These are phyloP conservation scores for Alternaria rosae DNA, from an alignment of 2,329 filamentous ascomycete species.

Conservation along the genomic window DNA sequence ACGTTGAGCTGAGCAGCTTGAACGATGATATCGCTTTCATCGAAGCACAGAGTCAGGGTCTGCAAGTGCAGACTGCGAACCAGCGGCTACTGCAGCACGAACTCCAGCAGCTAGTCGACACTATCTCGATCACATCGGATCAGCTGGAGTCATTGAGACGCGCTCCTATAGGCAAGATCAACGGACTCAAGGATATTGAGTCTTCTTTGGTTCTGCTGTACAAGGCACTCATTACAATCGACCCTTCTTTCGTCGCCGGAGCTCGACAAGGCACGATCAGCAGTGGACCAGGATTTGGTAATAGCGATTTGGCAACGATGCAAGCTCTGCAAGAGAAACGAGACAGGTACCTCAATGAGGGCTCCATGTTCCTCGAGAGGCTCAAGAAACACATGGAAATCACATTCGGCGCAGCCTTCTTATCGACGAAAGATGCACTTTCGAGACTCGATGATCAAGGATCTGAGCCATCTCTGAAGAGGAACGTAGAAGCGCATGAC, in stretches of 20 bases:
- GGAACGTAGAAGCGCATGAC: slow-evolving; percentile 74
- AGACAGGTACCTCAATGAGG: slow-evolving; percentile 83
- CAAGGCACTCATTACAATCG: slow-evolving; percentile 92
- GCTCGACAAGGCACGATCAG: slow-evolving; percentile 51
- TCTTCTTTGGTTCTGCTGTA: slow-evolving; percentile 79
- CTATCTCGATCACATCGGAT: slow-evolving; percentile 81
- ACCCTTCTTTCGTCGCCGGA: slow-evolving; percentile 73
- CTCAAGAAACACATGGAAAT: slow-evolving; percentile 82
- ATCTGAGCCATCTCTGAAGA: slow-evolving; percentile 62
- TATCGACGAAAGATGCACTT: slow-evolving; percentile 71
- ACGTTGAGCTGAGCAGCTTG: slow-evolving; percentile 84
- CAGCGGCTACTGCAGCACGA: slow-evolving; percentile 93
- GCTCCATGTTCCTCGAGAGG: slow-evolving; percentile 76
- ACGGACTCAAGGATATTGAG: slow-evolving; percentile 81
- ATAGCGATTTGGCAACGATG: slow-evolving; percentile 83
- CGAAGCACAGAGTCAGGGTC: slow-evolving; percentile 93
- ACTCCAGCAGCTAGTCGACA: slow-evolving; percentile 85
- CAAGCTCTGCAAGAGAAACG: slow-evolving; percentile 93
- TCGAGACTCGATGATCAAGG: slow-evolving; percentile 54
- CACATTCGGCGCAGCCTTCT: slow-evolving; percentile 78
- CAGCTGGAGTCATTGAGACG: slow-evolving; percentile 77
- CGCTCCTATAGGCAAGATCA: slow-evolving; percentile 74
- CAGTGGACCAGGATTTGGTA: slow-evolving; percentile 66
- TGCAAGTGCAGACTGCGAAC: slow-evolving; percentile 96
- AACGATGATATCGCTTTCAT: slow-evolving; percentile 97